Evolutionary conservation across 495 filamentous ascomycete genomes (phyloP).

Genomic region (Penicillium nucicola): DNA sequence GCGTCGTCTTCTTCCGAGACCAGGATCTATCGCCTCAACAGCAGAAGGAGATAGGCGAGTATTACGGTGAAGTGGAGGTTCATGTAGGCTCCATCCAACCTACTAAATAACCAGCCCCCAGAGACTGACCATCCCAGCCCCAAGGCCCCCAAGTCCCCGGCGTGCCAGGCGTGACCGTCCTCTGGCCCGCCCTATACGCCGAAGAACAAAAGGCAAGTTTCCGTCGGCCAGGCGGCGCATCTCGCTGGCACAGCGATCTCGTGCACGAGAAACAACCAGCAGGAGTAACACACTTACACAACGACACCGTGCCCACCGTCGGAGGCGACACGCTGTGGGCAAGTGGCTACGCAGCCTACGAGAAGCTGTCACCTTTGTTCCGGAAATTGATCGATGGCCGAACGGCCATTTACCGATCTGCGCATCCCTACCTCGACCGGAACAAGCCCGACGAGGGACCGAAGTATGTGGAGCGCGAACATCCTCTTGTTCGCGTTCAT

Average conservation of each 20-base stretch:
- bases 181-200: slow-evolving; percentile 64
- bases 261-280: slow-evolving; percentile 69
- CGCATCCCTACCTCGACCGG: slow-evolving; percentile 65
- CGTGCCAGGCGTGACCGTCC: slow-evolving; percentile 60
- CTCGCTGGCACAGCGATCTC: slow-evolving; percentile 67
- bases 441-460: slow-evolving; percentile 58
- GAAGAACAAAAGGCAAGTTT: slow-evolving; percentile 54
- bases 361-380: slow-evolving; percentile 67
- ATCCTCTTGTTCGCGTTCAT: slow-evolving; percentile 68
- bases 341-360: slow-evolving; percentile 65
- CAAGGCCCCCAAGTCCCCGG: slow-evolving; percentile 70
- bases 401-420: slow-evolving; percentile 62
- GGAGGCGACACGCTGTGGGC: slow-evolving; percentile 75
- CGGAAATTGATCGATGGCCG: slow-evolving; percentile 69
- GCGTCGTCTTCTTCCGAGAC: slow-evolving; percentile 73
- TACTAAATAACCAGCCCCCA: not conserved
- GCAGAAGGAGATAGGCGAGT: slow-evolving; percentile 63
- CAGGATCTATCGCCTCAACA: slow-evolving; percentile 69
- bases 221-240: slow-evolving; percentile 61
- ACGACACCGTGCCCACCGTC: slow-evolving; percentile 58
- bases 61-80: slow-evolving; percentile 64
- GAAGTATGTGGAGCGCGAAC: slow-evolving; percentile 59
- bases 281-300: slow-evolving; percentile 67
- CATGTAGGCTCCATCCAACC: slow-evolving; percentile 47
- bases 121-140: slow-evolving; percentile 40